These are phyloP conservation scores for Coniochaeta hoffmannii DNA, from an alignment of 2,329 filamentous ascomycete species.

Conservation along the genomic window DNA sequence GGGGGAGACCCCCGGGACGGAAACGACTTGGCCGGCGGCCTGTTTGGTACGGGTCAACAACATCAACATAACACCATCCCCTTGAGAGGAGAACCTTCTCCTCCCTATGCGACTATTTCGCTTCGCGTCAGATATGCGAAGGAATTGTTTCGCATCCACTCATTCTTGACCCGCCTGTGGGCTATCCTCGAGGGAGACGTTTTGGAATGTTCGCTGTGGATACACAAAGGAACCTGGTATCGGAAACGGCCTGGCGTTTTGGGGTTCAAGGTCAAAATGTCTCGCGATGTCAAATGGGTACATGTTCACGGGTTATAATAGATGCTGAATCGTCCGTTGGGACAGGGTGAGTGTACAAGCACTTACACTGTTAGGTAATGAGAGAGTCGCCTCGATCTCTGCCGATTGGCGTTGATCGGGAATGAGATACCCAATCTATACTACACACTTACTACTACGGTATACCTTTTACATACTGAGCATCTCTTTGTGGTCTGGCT, in stretches of 20 bases:
- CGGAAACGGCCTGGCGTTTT: neutral
- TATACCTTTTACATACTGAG: no score
- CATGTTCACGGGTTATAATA: neutral
- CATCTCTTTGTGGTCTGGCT: no score
- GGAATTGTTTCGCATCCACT: neutral
- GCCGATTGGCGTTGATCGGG: no score
- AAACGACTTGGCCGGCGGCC: neutral
- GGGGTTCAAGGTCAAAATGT: neutral
- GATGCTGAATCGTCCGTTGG: neutral
- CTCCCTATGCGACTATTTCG: neutral
- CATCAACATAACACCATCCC: no score
- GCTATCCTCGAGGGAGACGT: neutral
- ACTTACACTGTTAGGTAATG: no score
- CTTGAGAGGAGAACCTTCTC: constrained; percentile 2
- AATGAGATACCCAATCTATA: no score
- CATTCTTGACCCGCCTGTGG: neutral
- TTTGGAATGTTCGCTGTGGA: neutral
- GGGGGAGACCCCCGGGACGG: neutral
- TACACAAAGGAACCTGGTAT: neutral
- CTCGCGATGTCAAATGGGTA: neutral
- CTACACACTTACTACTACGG: no score
- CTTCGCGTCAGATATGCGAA: neutral
- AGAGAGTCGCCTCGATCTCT: no score
- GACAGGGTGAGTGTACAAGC: no score
- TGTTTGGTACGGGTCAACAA: neutral